A percentile compares a stretch with the other conserved stretches of the same genome.
Conservation (phyloP, 1,284 basidiomycete species). For the Leccinum pachyderme region DNA sequence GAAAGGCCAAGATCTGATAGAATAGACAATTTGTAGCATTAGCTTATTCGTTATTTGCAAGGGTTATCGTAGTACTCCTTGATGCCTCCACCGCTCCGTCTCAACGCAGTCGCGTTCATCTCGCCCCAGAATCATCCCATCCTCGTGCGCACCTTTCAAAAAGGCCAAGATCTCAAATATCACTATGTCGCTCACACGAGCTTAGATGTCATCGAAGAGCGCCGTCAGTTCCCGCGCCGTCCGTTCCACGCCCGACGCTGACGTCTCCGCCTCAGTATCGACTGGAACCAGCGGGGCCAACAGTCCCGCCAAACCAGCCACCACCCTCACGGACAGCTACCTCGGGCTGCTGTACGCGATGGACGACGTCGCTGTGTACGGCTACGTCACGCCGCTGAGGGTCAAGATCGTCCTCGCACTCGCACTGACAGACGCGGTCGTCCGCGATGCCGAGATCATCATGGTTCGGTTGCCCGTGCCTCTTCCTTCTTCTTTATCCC, state of each 20-base stretch:
- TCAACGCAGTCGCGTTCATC: slow-evolving; percentile 78
- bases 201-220: slow-evolving; percentile 75
- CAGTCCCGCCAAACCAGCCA: background rate
- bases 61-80: background rate
- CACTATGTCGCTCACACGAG: slow-evolving; percentile 82
- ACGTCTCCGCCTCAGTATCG: background rate
- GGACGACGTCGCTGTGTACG: slow-evolving; percentile 82
- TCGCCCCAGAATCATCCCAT: slow-evolving; percentile 80
- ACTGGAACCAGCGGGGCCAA: background rate
- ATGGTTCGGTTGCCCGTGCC: slow-evolving; percentile 51
- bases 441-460: slow-evolving; percentile 72
- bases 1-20: slow-evolving; percentile 6
- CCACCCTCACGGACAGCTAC: slow-evolving; percentile 67
- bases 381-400: slow-evolving; percentile 78
- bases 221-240: slow-evolving; percentile 33
- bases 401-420: slow-evolving; percentile 78
- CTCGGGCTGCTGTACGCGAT: slow-evolving; percentile 75
- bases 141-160: slow-evolving; percentile 67
- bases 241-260: background rate
- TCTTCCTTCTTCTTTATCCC: background rate
- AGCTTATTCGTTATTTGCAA: background rate
- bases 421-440: slow-evolving; percentile 71
- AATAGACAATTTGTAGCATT: background rate
- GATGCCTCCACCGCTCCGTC: slow-evolving; percentile 63
- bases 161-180: slow-evolving; percentile 72